Base-by-base conservation (phyloP, 345 rosid species). In the Boechera stricta region DNA sequence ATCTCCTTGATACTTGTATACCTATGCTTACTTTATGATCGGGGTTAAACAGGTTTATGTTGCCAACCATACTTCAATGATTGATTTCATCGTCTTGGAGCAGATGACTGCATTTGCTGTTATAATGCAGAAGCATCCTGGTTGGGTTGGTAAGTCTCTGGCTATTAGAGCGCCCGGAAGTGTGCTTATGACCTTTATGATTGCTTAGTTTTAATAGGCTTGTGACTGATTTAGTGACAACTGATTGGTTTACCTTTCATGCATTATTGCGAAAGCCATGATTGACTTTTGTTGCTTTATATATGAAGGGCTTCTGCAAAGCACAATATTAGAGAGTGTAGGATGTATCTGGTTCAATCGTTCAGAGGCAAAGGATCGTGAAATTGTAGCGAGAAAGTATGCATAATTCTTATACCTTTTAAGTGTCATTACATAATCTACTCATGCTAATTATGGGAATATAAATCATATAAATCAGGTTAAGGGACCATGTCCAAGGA, bases 121-220 rank as follows among this genome's bases (percentile, higher is more conserved):
- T 73, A 96, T 96, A 60, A 93, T 96, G 99, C 99, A 96, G 81
- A 96, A 96, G 79, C 99, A 96, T 87, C 99, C 99, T 81, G 99
- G 99, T 70, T 96, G 99, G 99, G 98, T 93, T 87, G 99, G 99
- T 90, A 81, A 87, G 99, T 85, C 64, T 63, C 48, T 44, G 48
- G 35, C 3, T 66, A 28, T 57, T 29, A 12, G 26, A 64, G 29
- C 3, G 0, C 18, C 5, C 36, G 13, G 6, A 72, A 56, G 41
- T 66, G 57, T 72, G 64, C 49, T 63, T 44, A 35, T 53, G 52
- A 63, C 49, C 59, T 53, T 35, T 53, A 5, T 77, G 55, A 7
- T 57, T n/a, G 13, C 52, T 73, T 26, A 6, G 41, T 7, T 51
- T n/a, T 31, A 15, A 24, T 31, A 48, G 28, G 57, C 64, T 24